Conservation (phyloP, 228 moss, liverwort and hornwort genomes). For the Sphagnum magellanicum region DNA sequence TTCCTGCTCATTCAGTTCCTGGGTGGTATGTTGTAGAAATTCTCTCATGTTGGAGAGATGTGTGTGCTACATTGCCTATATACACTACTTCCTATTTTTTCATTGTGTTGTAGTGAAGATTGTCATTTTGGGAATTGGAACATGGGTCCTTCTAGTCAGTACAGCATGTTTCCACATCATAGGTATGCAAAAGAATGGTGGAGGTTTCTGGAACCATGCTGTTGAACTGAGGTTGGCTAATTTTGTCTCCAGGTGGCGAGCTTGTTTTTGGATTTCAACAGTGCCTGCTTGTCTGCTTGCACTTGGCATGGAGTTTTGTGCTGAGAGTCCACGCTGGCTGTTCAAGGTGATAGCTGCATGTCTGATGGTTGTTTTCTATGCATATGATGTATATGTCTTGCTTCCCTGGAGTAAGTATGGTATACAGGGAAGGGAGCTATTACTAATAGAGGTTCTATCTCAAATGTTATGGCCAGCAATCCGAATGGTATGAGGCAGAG, state of each 20-base stretch:
- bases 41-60: background rate
- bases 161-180: background rate
- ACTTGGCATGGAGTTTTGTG: constrained; percentile 70
- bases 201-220: background rate
- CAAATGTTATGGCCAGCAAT: constrained; percentile 28
- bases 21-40: constrained; percentile 41
- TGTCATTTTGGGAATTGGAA: too few species aligned
- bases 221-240: background rate
- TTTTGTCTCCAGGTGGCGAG: constrained; percentile 63
- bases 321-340: constrained; percentile 89
- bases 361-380: background rate
- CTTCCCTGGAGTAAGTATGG: background rate
- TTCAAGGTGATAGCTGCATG: constrained; percentile 40
- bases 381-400: background rate
- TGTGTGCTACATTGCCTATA: background rate
- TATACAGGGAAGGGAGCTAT: too few species aligned
- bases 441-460: too few species aligned
- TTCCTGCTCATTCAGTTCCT: constrained; percentile 43
- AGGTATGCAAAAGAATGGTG: background rate
- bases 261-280: constrained; percentile 79
- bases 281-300: constrained; percentile 66
- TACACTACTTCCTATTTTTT: background rate
- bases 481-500: constrained; percentile 60
- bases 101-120: too few species aligned
- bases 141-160: background rate